Conservation (phyloP, 108 stramenopile genomes). For the Phaeodactylum tricornutum region DNA sequence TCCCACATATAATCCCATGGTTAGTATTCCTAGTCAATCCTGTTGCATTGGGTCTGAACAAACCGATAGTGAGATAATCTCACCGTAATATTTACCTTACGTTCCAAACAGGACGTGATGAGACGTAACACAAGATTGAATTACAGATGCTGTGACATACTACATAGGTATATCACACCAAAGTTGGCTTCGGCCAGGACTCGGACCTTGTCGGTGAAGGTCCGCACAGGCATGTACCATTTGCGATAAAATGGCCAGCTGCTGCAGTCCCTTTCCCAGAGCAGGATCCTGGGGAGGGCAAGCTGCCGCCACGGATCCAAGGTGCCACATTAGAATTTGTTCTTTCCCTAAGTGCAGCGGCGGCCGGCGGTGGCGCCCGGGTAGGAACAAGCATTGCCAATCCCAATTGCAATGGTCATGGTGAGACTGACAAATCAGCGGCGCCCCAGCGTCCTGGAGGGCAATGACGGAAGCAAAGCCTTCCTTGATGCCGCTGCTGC, state of each 20-base stretch:
- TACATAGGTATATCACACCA: too few species aligned
- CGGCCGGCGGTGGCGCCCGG: too few species aligned
- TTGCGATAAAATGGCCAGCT: constrained; percentile 44
- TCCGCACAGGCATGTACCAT: constrained; percentile 43
- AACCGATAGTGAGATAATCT: too few species aligned
- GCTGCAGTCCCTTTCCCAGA: constrained; percentile 15
- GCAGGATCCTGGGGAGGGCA: constrained; percentile 19
- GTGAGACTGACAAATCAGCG: constrained; percentile 54
- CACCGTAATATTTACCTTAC: too few species aligned
- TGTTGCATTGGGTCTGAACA: too few species aligned
- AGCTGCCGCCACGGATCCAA: constrained; percentile 20
- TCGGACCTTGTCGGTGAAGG: constrained; percentile 66
- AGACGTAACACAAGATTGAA: too few species aligned
- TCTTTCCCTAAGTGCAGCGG: constrained; percentile 24
- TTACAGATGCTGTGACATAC: too few species aligned
- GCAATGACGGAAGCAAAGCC: constrained; percentile 72
- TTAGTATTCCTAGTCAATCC: too few species aligned
- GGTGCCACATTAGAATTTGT: constrained; percentile 10
- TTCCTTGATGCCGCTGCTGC: constrained; percentile 45
- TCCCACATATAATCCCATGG: too few species aligned
- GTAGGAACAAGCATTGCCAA: constrained; percentile 16
- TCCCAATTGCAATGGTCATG: constrained; percentile 27
- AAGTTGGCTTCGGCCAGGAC: constrained; percentile 23
- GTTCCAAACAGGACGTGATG: too few species aligned
- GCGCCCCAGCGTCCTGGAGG: constrained; percentile 65